Base-by-base conservation (phyloP, 108 stramenopile species). In the Cafeteria roenbergensis region DNA sequence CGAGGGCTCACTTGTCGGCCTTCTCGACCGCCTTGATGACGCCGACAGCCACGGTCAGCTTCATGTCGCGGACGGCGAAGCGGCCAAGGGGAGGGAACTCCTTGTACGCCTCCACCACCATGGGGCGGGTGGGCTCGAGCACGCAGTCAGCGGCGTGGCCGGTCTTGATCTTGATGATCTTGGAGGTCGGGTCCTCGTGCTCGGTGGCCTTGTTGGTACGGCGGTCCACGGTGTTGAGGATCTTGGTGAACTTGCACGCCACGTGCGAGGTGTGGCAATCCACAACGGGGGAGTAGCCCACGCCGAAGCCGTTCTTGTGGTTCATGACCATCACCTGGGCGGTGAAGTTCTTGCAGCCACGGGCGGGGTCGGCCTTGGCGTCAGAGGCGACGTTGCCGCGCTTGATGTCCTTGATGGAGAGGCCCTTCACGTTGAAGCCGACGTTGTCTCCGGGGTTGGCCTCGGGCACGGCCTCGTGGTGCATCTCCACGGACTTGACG, bases 11-110 rank as follows among this genome's bases (percentile, higher is more conserved):
- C 51, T 66, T 63, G 53, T 79, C 80, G 59, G 77, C 76, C 73
- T 86, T 86, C 66, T 66, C 78, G 33, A 92, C 85, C 22, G 73
- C 52, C 75, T 93, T 93, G 76, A 95, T 86, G 57, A 93, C 90
- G 52, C 94, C 94, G 33, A 93, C 90, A 33, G 90, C 94, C 14
- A 95, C 85, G 33, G 85, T 90, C 63, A 71, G 76, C 61, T 75
- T 65, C 82, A 83, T 83, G 72, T 93, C 92, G 50, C 94, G 87
- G 29, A 96, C 78, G 24, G 90, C 93, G 78, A 99, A 93, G 31
- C 98, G 84, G n/a, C 98, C 98, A 51, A 99, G 78, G 4, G 93
- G 83, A 24, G 94, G 90, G 79, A 87, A 93, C 22, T 93, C 88
- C 32, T 86, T 70, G 74, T 90, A 97, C 6, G 77, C 25, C 78